phyloP scores from a whole-genome alignment of 495 filamentous ascomycete genomes.

The Glutinoglossum americanum region DNA sequence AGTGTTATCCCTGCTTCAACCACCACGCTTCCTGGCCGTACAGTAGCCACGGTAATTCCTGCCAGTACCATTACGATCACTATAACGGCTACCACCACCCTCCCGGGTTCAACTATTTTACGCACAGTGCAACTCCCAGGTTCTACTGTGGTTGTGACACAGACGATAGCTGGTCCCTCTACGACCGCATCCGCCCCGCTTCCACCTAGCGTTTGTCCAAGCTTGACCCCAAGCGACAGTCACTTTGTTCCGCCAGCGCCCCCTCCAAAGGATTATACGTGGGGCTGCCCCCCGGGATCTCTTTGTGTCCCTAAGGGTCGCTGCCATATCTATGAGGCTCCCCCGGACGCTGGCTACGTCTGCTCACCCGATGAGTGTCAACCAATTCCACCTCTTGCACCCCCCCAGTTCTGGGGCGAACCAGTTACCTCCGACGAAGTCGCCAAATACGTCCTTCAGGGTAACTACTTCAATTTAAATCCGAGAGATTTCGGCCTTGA shows the following conservation, averaged over 20 bases:
- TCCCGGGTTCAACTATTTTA: no score
- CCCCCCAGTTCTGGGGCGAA: constrained; percentile 17
- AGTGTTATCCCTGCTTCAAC: constrained; percentile 1
- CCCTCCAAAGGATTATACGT: constrained; percentile 23
- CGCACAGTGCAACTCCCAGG: no score
- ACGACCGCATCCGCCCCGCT: background rate
- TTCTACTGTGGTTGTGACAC: background rate
- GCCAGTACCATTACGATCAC: background rate
- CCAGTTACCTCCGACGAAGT: constrained; percentile 18
- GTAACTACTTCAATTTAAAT: constrained; percentile 41
- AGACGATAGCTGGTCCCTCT: background rate
- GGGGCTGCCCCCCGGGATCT: constrained; percentile 40
- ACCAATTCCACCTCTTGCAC: constrained; percentile 18
- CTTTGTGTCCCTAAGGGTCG: constrained; percentile 29
- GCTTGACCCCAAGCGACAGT: background rate
- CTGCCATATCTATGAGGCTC: constrained; percentile 32
- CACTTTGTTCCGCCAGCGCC: constrained; percentile 4
- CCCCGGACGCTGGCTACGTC: constrained; percentile 28
- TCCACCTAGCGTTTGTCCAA: background rate
- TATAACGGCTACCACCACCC: background rate
- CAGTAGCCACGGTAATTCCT: background rate
- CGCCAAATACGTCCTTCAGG: constrained; percentile 26
- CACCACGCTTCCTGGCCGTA: background rate
- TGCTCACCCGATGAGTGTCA: constrained; percentile 35
- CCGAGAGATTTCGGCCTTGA: constrained; percentile 39